Evolutionary conservation across 768 basidiomycete genomes (phyloP).

Genomic region (Crucibulum laeve): DNA sequence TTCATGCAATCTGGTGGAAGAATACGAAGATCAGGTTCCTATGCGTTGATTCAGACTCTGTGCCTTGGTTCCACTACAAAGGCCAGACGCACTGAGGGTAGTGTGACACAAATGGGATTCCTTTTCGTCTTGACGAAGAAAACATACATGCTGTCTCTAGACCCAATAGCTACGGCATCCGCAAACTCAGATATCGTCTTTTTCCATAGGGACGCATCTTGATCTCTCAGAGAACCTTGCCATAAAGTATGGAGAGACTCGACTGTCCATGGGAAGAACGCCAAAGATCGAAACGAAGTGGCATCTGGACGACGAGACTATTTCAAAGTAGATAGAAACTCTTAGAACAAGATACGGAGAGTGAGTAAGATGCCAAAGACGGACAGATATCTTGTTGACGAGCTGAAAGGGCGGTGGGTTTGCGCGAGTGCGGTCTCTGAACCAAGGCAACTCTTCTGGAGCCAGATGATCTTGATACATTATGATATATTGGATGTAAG

Average conservation of each 20-base stretch:
- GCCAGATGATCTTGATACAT: no score
- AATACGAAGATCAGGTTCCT: not conserved
- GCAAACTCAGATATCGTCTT: slow-evolving; percentile 41
- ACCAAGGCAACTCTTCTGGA: slow-evolving; percentile 25
- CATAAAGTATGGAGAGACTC: slow-evolving; percentile 34
- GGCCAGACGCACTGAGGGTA: slow-evolving; percentile 25
- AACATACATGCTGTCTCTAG: slow-evolving; percentile 27
- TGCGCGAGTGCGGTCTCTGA: slow-evolving; percentile 24
- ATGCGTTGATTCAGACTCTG: no score
- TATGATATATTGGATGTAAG: no score
- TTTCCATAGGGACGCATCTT: slow-evolving; percentile 37
- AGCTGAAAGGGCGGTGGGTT: slow-evolving; percentile 36
- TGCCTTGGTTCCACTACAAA: not conserved
- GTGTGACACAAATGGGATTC: slow-evolving; percentile 28
- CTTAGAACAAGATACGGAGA: not conserved
- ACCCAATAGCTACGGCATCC: slow-evolving; percentile 48
- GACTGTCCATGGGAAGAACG: slow-evolving; percentile 44
- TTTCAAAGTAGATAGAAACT: not conserved
- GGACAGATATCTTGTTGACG: slow-evolving; percentile 37
- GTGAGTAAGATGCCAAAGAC: slow-evolving; percentile 15
- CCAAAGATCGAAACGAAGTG: slow-evolving; percentile 32
- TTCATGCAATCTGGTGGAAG: slow-evolving; percentile 23
- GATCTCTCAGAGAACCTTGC: slow-evolving; percentile 17
- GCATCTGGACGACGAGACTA: slow-evolving; percentile 24
- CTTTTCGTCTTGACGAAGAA: slow-evolving; percentile 29